Conservation (phyloP, 345 rosid species). For the Brassica juncea region DNA sequence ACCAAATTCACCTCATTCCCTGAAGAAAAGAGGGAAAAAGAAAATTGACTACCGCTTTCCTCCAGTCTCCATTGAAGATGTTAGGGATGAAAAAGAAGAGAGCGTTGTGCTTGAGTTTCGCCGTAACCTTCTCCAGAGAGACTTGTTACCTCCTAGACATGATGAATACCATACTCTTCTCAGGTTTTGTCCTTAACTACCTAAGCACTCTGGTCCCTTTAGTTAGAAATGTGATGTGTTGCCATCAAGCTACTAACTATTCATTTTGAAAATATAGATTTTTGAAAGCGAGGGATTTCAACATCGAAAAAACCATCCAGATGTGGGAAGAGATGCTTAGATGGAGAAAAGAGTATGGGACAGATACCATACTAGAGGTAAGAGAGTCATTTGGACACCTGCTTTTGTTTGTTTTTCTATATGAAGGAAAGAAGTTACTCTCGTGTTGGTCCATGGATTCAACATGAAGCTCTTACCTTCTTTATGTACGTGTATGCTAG, state of each 20-base stretch:
- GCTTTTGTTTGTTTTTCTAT: constrained; percentile 4
- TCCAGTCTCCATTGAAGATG: constrained; percentile 80
- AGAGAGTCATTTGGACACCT: neutral
- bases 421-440: neutral
- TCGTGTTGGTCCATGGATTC: neutral
- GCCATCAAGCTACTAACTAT: neutral
- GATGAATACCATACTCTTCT: constrained; percentile 89
- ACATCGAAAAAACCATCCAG: constrained; percentile 73
- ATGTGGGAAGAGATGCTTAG: constrained; percentile 98
- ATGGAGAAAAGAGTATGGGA: constrained; percentile 88
- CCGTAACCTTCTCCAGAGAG: constrained; percentile 63
- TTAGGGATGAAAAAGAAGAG: constrained; percentile 86
- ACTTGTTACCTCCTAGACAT: constrained; percentile 72
- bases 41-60: constrained; percentile 80
- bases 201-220: constrained; percentile 11
- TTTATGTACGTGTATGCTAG: constrained; percentile 41
- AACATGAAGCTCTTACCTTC: too few species aligned
- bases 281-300: constrained; percentile 87
- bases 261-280: constrained; percentile 54
- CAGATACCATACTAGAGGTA: constrained; percentile 87
- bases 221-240: neutral
- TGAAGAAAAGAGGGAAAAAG: constrained; percentile 92
- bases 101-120: constrained; percentile 68
- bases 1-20: constrained; percentile 90
- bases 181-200: constrained; percentile 48